phyloP scores from a whole-genome alignment of 1,139 yeast genomes.

The Yarrowia galli region DNA sequence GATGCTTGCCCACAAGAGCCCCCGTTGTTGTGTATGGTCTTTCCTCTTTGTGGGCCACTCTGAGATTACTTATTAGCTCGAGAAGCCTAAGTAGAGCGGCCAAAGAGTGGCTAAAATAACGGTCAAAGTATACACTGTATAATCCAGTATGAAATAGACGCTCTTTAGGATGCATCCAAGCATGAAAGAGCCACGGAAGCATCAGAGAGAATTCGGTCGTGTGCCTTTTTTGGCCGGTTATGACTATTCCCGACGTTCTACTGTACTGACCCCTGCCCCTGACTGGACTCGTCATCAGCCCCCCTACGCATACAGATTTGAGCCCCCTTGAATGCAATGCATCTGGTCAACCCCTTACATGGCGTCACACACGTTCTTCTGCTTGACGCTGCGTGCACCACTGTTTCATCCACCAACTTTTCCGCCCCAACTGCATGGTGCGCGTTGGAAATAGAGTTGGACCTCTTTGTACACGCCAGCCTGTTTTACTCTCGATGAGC shows the following conservation, averaged over 20 bases:
- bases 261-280: not conserved
- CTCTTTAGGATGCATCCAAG: not conserved
- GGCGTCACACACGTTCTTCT: not conserved
- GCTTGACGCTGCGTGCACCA: not conserved
- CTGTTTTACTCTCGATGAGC: conserved; percentile 6
- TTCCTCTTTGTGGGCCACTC: no score
- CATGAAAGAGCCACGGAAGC: not conserved
- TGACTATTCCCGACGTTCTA: not conserved
- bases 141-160: not conserved
- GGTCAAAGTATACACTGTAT: conserved; percentile 5
- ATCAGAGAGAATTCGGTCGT: not conserved
- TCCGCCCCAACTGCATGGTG: not conserved
- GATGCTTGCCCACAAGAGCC: not conserved
- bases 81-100: not conserved
- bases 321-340: conserved; percentile 27
- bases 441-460: conserved; percentile 5
- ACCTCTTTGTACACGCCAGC: conserved; percentile 13
- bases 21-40: no score
- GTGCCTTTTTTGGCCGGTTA: not conserved
- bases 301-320: not conserved
- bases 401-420: conserved; percentile 17
- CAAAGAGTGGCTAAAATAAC: conserved; percentile 5
- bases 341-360: conserved; percentile 28
- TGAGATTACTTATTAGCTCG: not conserved
- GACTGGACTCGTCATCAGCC: not conserved